Conservation (phyloP, 345 rosid species). For the Eucalyptus victrix region DNA sequence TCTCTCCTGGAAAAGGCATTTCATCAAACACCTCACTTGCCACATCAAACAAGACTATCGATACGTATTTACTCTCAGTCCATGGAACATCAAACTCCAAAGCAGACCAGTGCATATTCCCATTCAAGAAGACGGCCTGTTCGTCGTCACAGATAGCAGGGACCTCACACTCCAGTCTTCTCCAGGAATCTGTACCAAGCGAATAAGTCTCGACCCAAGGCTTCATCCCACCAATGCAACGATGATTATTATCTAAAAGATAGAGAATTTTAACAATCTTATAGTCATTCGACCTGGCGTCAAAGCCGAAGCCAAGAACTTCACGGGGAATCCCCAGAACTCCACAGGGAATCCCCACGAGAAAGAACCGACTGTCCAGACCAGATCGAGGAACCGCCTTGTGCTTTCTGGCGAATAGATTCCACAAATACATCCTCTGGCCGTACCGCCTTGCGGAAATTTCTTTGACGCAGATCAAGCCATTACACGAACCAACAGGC, state of each 20-base stretch:
- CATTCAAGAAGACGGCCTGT: not conserved
- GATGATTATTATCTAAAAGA: not conserved
- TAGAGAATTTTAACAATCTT: not conserved
- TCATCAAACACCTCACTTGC: not conserved
- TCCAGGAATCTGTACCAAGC: not conserved
- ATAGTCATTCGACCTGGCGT: not conserved
- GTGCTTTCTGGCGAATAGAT: not conserved
- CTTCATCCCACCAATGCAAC: not conserved
- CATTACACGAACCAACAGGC: not conserved
- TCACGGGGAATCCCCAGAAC: not conserved
- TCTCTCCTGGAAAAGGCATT: not conserved
- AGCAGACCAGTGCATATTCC: not conserved
- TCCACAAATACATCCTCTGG: not conserved
- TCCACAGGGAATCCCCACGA: not conserved
- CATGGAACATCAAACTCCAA: not conserved
- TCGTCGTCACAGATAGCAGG: not conserved
- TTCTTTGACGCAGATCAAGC: not conserved
- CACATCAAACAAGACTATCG: not conserved
- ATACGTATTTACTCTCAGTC: not conserved
- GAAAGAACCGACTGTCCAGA: not conserved
- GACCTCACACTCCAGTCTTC: not conserved
- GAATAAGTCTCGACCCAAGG: not conserved
- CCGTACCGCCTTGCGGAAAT: not conserved
- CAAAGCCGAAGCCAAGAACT: not conserved
- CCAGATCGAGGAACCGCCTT: not conserved